A percentile compares a stretch with the other conserved stretches of the same genome.
Conservation (phyloP, 2,329 filamentous ascomycete genomes). For the Paramyrothecium sp. region DNA sequence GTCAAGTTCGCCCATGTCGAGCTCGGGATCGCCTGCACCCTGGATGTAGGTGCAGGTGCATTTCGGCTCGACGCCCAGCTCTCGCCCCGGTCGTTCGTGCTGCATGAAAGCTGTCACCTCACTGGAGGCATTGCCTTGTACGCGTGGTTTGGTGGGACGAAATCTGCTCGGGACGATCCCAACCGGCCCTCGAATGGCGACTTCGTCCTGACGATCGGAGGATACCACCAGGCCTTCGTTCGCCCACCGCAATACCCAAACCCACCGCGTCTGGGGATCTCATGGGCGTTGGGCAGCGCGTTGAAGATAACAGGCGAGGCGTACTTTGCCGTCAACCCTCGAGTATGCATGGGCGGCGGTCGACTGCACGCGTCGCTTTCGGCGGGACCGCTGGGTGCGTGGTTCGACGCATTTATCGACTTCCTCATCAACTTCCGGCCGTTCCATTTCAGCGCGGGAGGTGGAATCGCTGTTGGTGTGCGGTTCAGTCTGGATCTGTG, state of each 20-base stretch:
- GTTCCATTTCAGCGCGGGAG: slow-evolving; percentile 12
- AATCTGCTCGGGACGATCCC: background rate
- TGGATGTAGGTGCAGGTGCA: slow-evolving; percentile 24
- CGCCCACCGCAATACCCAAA: slow-evolving; percentile 27
- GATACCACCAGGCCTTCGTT: slow-evolving; percentile 29
- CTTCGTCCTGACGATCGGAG: slow-evolving; percentile 37
- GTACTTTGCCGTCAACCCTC: slow-evolving; percentile 38
- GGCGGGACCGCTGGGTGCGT: slow-evolving; percentile 1
- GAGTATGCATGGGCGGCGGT: slow-evolving; percentile 32
- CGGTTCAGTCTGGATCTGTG: slow-evolving; percentile 10
- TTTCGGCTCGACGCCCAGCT: slow-evolving; percentile 31
- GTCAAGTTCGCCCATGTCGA: slow-evolving; percentile 17
- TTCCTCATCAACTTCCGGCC: slow-evolving; percentile 8
- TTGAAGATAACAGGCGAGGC: slow-evolving; percentile 29
- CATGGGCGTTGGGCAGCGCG: slow-evolving; percentile 16
- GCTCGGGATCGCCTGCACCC: slow-evolving; percentile 21
- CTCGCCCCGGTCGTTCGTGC: slow-evolving; percentile 30
- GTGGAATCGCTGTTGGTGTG: slow-evolving; percentile 21
- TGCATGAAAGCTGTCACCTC: slow-evolving; percentile 31
- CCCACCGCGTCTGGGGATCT: slow-evolving; percentile 26
- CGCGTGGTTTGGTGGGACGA: slow-evolving; percentile 8
- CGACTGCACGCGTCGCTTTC: slow-evolving; percentile 10
- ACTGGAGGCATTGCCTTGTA: slow-evolving; percentile 32
- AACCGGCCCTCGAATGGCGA: slow-evolving; percentile 19
- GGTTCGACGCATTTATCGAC: slow-evolving; percentile 6